A percentile compares a stretch with the other conserved stretches of the same genome.
These are phyloP conservation scores for Boletus fagicola DNA, from an alignment of 768 basidiomycete genomes.

Conservation along the genomic window DNA sequence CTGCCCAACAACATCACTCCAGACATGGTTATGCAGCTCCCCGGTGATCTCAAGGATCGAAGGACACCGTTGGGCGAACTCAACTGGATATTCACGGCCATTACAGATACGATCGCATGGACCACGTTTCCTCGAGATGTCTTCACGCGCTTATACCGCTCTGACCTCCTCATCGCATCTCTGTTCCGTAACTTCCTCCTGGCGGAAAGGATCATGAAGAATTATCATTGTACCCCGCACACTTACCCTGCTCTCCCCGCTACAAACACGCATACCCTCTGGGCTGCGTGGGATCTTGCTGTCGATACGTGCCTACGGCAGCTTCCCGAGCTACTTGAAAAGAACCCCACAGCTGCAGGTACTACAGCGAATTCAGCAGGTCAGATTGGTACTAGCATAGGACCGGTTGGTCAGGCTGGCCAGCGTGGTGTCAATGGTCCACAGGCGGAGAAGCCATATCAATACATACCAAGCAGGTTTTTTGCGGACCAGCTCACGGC, in stretches of 20 bases:
- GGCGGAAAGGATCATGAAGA: conserved; percentile 97
- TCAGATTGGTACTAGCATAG: conserved; percentile 7
- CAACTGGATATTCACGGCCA: conserved; percentile 99
- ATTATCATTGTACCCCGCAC: conserved; percentile 95
- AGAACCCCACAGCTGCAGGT: conserved; percentile 27
- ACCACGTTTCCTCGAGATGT: conserved; percentile 92
- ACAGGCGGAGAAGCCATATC: conserved; percentile 50
- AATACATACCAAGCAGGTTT: conserved; percentile 85
- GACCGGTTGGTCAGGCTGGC: conserved; percentile 17
- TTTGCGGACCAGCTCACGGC: conserved; percentile 96
- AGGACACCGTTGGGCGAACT: conserved; percentile 95
- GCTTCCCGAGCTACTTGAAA: conserved; percentile 75
- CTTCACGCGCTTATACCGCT: conserved; percentile 91
- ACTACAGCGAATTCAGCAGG: conserved; percentile 24
- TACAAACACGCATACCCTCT: conserved; percentile 95
- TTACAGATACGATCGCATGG: conserved; percentile 99
- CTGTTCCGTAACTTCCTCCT: conserved; percentile 96
- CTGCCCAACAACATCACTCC: conserved; percentile 76
- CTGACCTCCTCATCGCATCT: conserved; percentile 93
- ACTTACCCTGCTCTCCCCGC: conserved; percentile 88
- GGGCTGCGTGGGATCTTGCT: conserved; percentile 98
- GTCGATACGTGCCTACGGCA: conserved; percentile 93
- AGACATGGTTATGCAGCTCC: conserved; percentile 93
- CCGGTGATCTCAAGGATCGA: conserved; percentile 95
- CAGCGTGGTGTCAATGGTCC: conserved; percentile 22